phyloP scores from a whole-genome alignment of 2,329 filamentous ascomycete genomes.

The Apiospora kogelbergensis region DNA sequence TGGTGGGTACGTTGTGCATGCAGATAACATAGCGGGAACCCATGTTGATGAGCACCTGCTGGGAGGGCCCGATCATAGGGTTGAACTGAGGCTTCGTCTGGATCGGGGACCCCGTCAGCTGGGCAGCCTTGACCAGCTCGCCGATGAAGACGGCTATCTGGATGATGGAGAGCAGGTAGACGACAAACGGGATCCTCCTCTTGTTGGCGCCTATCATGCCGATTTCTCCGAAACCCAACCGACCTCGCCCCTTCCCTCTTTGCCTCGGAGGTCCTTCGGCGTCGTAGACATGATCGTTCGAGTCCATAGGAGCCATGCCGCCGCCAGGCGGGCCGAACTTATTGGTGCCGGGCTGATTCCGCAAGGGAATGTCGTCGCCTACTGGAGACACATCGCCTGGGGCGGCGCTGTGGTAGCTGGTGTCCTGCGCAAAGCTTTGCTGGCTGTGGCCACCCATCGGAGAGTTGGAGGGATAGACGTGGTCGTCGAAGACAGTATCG shows the following conservation, averaged over 20 bases:
- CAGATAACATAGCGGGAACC: constrained; percentile 89
- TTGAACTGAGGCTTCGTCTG: constrained; percentile 86
- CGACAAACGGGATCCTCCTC: constrained; percentile 72
- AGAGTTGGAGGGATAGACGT: constrained; percentile 59
- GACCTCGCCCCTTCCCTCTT: constrained; percentile 30
- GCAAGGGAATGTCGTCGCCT: constrained; percentile 58
- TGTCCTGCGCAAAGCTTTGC: constrained; percentile 51
- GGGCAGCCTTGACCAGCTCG: constrained; percentile 80
- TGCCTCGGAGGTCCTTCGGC: constrained; percentile 35
- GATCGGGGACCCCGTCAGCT: constrained; percentile 76
- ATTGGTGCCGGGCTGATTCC: constrained; percentile 45
- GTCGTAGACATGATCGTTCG: constrained; percentile 64
- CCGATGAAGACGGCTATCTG: constrained; percentile 87
- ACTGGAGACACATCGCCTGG: constrained; percentile 40
- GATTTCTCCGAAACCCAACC: constrained; percentile 57
- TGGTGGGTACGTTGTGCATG: constrained; percentile 78
- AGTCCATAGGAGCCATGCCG: constrained; percentile 27
- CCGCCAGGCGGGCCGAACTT: constrained; percentile 25
- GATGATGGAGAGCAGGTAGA: constrained; percentile 73
- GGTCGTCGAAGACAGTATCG: constrained; percentile 67
- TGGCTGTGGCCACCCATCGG: constrained; percentile 38
- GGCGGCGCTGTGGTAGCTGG: constrained; percentile 53
- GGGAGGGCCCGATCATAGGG: constrained; percentile 93
- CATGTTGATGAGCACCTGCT: constrained; percentile 93
- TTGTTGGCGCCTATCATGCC: constrained; percentile 58